Base-by-base conservation (phyloP, 148 eudicot species). In the Dysphania ambrosioides region DNA sequence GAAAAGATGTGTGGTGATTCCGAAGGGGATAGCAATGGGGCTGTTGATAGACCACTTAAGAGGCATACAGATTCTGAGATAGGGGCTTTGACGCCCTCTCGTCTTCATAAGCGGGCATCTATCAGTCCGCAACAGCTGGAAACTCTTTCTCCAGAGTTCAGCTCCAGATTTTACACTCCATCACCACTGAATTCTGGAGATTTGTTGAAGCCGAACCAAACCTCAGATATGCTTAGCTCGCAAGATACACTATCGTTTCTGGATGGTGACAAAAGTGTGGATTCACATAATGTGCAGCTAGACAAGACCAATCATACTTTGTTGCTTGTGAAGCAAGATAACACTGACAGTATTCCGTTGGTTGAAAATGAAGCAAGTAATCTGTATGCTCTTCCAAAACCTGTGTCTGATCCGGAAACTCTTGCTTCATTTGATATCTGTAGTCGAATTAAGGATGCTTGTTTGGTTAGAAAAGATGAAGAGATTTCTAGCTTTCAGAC, bases 101-200 rank as follows among this genome's bases (percentile, higher is more conserved):
- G 68, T 53, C 75, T 78, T 29, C 84, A 59, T 60, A 89, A 87
- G 72, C 85, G 83, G 77, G 86, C 85, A 69, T 87, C 89, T 41
- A 67, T 84, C 26, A 87, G 93, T 80, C 93, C 90, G 13, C 85
- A 80, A 55, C 77, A 85, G 62, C 53, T 72, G 24, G 87, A 79
- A 51, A 78, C 84, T 62, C 73, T 76, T 69, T 85, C 90, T 64
- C 85, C 89, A 11, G 89, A 85, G 67, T 76, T 84, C 79, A 65
- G 62, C 75, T 74, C 70, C 59, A 81, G 86, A 55, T 65, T 74
- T 57, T 73, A 76, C 65, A 84, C 83, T 63, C 82, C 82, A 27
- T 79, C 82, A 66, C 83, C 84, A 24, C 67, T 79, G 64, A 71
- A 81, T 49, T 56, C 32, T 70, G 77, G 78, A 49, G 85, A 82